Evolutionary conservation across 352 stramenopile genomes (phyloP).

Genomic region (Globisporangium parvum): DNA sequence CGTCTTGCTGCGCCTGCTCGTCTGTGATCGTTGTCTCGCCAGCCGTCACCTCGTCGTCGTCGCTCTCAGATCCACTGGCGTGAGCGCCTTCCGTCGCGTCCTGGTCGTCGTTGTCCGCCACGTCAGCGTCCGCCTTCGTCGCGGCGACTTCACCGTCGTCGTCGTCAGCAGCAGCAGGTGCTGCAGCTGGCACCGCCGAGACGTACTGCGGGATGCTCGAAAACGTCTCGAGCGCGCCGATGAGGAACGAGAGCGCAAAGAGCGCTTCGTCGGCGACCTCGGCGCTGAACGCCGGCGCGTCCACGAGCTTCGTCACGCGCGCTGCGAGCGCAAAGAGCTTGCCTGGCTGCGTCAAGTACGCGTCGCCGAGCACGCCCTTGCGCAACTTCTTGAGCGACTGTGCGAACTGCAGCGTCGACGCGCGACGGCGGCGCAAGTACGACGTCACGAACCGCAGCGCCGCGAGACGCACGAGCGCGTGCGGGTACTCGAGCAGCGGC

Average conservation of each 20-base stretch:
- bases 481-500: conserved; percentile 64
- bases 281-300: conserved; percentile 38
- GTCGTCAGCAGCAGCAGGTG: conserved; percentile 8
- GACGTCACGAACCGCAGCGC: conserved; percentile 53
- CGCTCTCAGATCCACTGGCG: conserved; percentile 14
- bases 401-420: conserved; percentile 36
- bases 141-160: conserved; percentile 13
- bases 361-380: conserved; percentile 24
- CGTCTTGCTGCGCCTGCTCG: conserved; percentile 38
- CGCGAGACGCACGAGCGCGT: conserved; percentile 64
- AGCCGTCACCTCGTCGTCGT: conserved; percentile 16
- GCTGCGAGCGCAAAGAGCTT: conserved; percentile 59
- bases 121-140: not conserved
- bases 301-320: conserved; percentile 62
- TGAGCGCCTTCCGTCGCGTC: conserved; percentile 11
- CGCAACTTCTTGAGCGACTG: conserved; percentile 28
- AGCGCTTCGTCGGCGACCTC: conserved; percentile 59
- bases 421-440: conserved; percentile 51
- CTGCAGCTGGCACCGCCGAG: conserved; percentile 16
- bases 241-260: conserved; percentile 51
- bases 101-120: conserved; percentile 9
- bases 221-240: conserved; percentile 45
- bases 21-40: conserved; percentile 18
- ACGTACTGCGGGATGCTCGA: conserved; percentile 61
- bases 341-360: conserved; percentile 47